phyloP scores from a whole-genome alignment of 1,139 yeast genomes.

The Hanseniaspora uvarum region DNA sequence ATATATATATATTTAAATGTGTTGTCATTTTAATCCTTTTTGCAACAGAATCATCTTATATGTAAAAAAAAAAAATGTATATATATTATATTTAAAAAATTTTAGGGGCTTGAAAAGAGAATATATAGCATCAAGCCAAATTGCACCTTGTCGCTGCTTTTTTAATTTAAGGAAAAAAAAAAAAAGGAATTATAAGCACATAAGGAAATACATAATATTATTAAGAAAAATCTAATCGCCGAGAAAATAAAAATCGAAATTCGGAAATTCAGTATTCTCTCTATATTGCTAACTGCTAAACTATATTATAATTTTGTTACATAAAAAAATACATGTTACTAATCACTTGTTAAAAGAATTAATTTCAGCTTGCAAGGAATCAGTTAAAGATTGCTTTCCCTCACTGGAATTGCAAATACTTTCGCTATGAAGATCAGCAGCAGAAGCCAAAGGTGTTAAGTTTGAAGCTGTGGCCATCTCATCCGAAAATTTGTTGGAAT shows the following conservation, averaged over 20 bases:
- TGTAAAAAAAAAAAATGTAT: no score
- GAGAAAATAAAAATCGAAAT: background rate
- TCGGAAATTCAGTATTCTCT: background rate
- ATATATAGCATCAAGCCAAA: no score
- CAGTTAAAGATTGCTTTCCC: constrained; percentile 12
- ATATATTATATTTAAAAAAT: no score
- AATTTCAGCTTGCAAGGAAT: constrained; percentile 10
- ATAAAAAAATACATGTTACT: background rate
- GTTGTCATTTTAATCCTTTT: no score
- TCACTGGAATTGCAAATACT: constrained; percentile 3
- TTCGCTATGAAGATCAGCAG: background rate
- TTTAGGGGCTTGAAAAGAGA: no score
- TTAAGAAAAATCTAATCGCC: no score
- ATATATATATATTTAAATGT: no score
- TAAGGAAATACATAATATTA: background rate
- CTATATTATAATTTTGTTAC: background rate
- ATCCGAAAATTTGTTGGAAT: background rate
- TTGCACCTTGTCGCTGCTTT: no score
- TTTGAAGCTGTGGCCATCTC: constrained; percentile 7
- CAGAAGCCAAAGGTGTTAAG: constrained; percentile 13
- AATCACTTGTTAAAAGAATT: background rate
- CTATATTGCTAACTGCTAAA: no score
- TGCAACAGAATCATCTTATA: no score
- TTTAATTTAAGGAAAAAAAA: background rate
- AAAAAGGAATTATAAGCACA: background rate